Percentiles rank a stretch among this genome's conserved stretches.
phyloP scores from a whole-genome alignment of 2,329 filamentous ascomycete species.

The Cercospora zeina region DNA sequence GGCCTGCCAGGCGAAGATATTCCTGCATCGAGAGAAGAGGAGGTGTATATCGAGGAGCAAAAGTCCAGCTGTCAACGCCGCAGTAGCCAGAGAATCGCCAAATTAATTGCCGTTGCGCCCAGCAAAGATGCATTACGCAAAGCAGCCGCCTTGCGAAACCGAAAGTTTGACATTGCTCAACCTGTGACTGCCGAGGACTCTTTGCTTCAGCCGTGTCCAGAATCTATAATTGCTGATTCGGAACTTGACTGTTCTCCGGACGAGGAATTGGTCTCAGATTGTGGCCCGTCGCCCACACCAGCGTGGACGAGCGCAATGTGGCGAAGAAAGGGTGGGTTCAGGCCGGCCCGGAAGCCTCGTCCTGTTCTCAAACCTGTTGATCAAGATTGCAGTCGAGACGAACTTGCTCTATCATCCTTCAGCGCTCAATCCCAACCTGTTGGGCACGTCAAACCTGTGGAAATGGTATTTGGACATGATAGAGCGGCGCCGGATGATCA shows the following conservation, averaged over 20 bases:
- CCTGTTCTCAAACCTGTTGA: slow-evolving; percentile 22
- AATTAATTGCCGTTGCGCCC: slow-evolving; percentile 20
- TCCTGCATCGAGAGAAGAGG: background rate
- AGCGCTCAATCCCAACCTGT: slow-evolving; percentile 24
- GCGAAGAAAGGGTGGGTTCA: slow-evolving; percentile 25
- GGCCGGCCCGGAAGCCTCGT: slow-evolving; percentile 20
- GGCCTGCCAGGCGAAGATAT: background rate
- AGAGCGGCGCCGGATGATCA: slow-evolving; percentile 4
- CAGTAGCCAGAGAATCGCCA: slow-evolving; percentile 19
- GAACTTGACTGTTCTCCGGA: slow-evolving; percentile 8
- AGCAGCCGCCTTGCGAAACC: slow-evolving; percentile 26
- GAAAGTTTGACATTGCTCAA: background rate
- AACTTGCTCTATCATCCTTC: slow-evolving; percentile 28
- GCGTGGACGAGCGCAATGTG: slow-evolving; percentile 33
- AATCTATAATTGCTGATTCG: slow-evolving; percentile 22
- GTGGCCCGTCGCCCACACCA: slow-evolving; percentile 29
- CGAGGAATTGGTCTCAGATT: slow-evolving; percentile 20
- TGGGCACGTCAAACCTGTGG: background rate
- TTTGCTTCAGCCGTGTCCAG: slow-evolving; percentile 24
- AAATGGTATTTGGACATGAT: background rate
- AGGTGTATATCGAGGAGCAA: slow-evolving; percentile 20
- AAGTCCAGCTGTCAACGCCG: slow-evolving; percentile 27
- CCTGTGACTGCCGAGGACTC: slow-evolving; percentile 5
- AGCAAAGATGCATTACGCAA: slow-evolving; percentile 27
- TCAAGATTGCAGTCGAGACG: slow-evolving; percentile 31